phyloP scores from a whole-genome alignment of 140 eudicot species.

The Cichorium intybus region DNA sequence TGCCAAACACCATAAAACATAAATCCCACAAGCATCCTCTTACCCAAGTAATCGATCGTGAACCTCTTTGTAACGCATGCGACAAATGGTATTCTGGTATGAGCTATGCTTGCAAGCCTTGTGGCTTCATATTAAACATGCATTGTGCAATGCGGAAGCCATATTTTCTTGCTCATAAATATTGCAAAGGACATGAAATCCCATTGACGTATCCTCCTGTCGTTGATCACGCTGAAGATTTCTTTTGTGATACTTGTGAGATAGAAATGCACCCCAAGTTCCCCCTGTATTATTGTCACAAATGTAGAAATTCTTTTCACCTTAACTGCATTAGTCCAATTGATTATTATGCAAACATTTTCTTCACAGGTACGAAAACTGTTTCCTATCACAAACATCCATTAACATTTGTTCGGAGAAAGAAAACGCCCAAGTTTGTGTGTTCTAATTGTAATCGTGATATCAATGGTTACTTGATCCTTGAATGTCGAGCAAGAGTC shows the following conservation, averaged over 20 bases:
- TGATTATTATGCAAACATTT: neutral
- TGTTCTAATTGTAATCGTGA: constrained; percentile 1
- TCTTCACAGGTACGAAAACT: neutral
- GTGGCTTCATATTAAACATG: too few relatives aligned
- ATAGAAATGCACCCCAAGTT: constrained; percentile 3
- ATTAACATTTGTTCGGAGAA: constrained; percentile 3
- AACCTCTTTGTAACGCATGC: neutral
- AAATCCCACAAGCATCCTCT: constrained; percentile 11
- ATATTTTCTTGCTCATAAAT: neutral
- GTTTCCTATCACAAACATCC: constrained; percentile 11
- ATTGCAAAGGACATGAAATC: constrained; percentile 18
- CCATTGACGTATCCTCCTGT: neutral
- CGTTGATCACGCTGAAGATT: constrained; percentile 1
- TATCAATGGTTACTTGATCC: neutral
- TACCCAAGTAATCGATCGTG: neutral
- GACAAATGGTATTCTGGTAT: neutral
- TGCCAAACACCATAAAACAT: too few relatives aligned
- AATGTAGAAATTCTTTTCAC: constrained; percentile 16
- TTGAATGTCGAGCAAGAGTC: neutral
- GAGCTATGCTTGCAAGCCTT: neutral
- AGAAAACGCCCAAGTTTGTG: neutral
- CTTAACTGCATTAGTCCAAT: neutral
- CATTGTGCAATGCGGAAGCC: neutral
- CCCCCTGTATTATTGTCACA: constrained; percentile 15
- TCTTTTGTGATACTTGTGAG: constrained; percentile 23